Evolutionary conservation across 2,329 filamentous ascomycete species (phyloP).

Genomic region (Fusarium xylarioides): DNA sequence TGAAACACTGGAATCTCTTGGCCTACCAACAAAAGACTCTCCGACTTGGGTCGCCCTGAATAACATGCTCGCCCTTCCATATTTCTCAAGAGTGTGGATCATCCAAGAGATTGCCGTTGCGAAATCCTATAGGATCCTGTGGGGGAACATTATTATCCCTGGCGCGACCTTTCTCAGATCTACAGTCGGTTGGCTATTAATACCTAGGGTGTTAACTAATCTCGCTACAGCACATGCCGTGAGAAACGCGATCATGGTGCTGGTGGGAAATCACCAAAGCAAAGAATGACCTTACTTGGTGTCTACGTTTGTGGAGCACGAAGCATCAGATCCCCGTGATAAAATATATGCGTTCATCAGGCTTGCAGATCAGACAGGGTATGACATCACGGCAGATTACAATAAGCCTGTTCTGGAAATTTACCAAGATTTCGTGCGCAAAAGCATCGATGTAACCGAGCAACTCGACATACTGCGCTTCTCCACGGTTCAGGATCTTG

Average conservation of each 20-base stretch:
- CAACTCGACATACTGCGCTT: not conserved
- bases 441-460: fast-evolving
- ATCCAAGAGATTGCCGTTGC: not conserved
- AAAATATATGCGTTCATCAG: not conserved
- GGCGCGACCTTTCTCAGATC: fast-evolving
- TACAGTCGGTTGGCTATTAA: fast-evolving
- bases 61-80: not conserved
- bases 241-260: not conserved
- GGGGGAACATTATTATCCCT: not conserved
- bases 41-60: not conserved
- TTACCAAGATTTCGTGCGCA: not conserved
- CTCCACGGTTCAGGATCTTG: not conserved
- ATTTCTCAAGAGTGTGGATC: not conserved
- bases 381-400: not conserved
- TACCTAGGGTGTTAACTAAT: not conserved
- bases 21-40: not conserved
- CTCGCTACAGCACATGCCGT: fast-evolving
- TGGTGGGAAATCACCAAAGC: fast-evolving
- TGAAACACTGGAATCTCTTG: not conserved
- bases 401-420: not conserved
- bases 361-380: not conserved
- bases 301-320: fast-evolving
- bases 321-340: not conserved
- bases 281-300: not conserved
- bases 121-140: not conserved